These are phyloP conservation scores for Chlamydomonas sphaeroides DNA, from an alignment of 139 green algal genomes.

Conservation along the genomic window DNA sequence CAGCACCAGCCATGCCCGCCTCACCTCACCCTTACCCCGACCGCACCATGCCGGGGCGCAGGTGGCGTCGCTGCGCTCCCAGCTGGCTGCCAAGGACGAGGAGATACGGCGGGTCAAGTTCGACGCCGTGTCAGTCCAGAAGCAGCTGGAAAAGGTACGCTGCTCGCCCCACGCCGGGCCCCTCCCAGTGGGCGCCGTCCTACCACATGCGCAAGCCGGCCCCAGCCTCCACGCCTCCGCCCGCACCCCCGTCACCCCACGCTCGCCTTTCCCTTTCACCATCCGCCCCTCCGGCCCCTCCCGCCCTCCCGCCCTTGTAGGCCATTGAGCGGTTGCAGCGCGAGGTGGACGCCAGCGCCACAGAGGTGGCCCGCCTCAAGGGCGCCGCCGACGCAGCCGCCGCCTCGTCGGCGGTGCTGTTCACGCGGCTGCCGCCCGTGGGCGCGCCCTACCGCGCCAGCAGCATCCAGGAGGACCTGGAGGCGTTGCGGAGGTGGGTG, in stretches of 20 bases:
- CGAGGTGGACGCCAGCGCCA: slow-evolving; percentile 41
- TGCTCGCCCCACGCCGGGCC: too few species aligned
- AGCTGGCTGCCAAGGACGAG: slow-evolving; percentile 31
- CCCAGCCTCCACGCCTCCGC: too few species aligned
- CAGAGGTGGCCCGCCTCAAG: slow-evolving; percentile 32
- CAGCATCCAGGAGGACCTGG: slow-evolving; percentile 33
- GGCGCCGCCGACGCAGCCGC: neutral
- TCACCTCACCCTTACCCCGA: too few species aligned
- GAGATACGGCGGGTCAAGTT: slow-evolving; percentile 31
- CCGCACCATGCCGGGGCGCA: slow-evolving; percentile 1
- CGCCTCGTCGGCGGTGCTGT: neutral
- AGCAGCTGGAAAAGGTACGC: slow-evolving; percentile 48
- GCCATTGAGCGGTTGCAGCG: slow-evolving; percentile 43
- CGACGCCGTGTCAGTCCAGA: slow-evolving; percentile 21
- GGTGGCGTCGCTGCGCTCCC: neutral
- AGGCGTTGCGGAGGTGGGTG: slow-evolving; percentile 14
- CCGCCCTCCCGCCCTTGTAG: too few species aligned
- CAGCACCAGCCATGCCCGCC: too few species aligned
- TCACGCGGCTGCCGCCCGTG: slow-evolving; percentile 24
- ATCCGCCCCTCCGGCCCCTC: neutral
- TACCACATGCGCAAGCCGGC: too few species aligned
- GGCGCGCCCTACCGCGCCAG: neutral
- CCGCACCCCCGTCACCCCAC: neutral
- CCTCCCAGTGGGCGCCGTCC: too few species aligned
- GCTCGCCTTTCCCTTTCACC: neutral